Evolutionary conservation across 2,329 filamentous ascomycete species (phyloP).

Genomic region (Penicillium freii): DNA sequence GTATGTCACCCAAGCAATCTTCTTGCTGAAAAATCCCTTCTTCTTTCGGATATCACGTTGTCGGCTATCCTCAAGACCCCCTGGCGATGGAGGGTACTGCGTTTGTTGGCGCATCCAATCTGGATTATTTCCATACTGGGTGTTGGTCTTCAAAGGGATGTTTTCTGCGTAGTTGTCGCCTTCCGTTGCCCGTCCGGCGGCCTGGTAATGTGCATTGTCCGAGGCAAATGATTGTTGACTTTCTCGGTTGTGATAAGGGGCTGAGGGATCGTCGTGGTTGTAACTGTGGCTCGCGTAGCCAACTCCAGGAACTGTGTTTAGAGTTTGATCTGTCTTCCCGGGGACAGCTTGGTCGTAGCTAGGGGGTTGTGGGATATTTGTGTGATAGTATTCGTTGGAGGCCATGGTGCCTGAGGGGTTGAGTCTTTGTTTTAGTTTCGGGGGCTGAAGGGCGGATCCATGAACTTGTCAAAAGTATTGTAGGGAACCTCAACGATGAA

Average conservation of each 20-base stretch:
- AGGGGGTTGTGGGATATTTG: conserved; percentile 35
- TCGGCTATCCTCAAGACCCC: conserved; percentile 33
- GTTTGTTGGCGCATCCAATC: conserved; percentile 47
- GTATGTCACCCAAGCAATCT: conserved; percentile 78
- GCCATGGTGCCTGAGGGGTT: conserved; percentile 51
- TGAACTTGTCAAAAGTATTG: not conserved
- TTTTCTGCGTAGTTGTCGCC: conserved; percentile 43
- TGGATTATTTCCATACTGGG: conserved; percentile 37
- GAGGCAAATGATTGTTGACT: conserved; percentile 40
- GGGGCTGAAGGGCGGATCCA: not conserved
- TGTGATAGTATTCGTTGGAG: conserved; percentile 65
- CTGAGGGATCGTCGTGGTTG: conserved; percentile 44
- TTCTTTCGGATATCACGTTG: conserved; percentile 27
- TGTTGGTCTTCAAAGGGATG: conserved; percentile 41
- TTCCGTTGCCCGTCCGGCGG: conserved; percentile 33
- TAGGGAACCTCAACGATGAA: not conserved
- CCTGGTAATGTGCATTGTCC: conserved; percentile 32
- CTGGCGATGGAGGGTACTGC: conserved; percentile 52
- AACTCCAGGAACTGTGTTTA: conserved; percentile 21
- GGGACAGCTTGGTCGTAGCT: conserved; percentile 36
- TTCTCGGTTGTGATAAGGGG: conserved; percentile 39
- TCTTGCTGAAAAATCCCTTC: conserved; percentile 56
- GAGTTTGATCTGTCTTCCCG: conserved; percentile 40
- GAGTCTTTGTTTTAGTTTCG: not conserved
- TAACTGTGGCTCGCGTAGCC: conserved; percentile 26